Base-by-base conservation (phyloP, 306 rosid genomes). In the Hippophae gyantsensis region DNA sequence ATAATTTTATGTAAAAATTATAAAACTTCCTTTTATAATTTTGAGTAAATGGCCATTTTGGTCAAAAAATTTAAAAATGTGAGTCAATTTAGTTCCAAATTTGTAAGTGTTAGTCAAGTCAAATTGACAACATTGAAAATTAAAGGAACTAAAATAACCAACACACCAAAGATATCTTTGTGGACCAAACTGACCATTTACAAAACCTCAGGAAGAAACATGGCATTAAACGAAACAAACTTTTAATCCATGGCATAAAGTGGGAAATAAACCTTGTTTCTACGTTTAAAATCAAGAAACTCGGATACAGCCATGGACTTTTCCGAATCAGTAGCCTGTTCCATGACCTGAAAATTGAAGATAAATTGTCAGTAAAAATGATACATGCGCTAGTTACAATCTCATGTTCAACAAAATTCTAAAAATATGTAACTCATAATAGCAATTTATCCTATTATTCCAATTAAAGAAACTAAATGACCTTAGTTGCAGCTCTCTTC, bases 401-500 rank as follows among this genome's bases (percentile, higher is more conserved):
- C 42, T 49, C 54, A 56, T 50, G 42, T 48, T 61, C 43, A 56
- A 67, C 23, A 48, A 59, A 65, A 63, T 57, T 68, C 52, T 43
- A 66, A 10, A 32, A 64, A 58, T 54, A 52, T 7, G 40, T 50
- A 42, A 43, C 12, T 58, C 25, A 43, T 50, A 41, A 12, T 13
- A 8, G 56, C 14, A 6, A 10, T 8, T 27, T 18, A 41, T 10
- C 13, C 56, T 18, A 27, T 13, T 40, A 7, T 53, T 45, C 44
- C 11, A 42, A 42, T 48, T 52, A 70, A 52, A 58, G 54, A 71
- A 71, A 48, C 48, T 5, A 48, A 58, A 64, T 50, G 52, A 93
- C 99, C 95, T 93, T 93, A 13, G 99, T 89, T 58, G 95, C 95
- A 75, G 94, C 86, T 85, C 86, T 93, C 90, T 93, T 93, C 99